Evolutionary conservation across 2,329 filamentous ascomycete genomes (phyloP), one percentile per base, ranked within the genome.

Genomic region (Gnomoniopsis smithogilvyi): DNA sequence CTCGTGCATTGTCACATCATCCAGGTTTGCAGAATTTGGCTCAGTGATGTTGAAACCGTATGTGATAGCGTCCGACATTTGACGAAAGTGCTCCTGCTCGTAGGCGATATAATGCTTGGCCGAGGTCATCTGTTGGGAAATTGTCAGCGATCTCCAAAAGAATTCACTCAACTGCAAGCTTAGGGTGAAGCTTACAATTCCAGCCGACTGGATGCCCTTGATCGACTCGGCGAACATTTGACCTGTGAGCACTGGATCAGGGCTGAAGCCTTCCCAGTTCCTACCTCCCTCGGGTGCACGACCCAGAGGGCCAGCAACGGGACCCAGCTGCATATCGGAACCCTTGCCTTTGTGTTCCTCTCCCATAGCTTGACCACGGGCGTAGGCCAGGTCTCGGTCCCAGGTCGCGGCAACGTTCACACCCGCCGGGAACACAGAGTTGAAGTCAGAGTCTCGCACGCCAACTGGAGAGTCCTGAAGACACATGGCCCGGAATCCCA

Each of bases 371-470:
- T 82, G 74, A 30, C 88, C 90, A 48, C 89, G 82, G 41, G 78
- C 76, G 66, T 87, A 87, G 54, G 89, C 85, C 43, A 92, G 77
- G 22, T 80, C 73, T 53, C 84, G 82, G 67, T 90, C 87, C 83
- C 87, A 94, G 2, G 89, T 90, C 0, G 89, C 87, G 8, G 87
- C 90, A 11, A 87, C 81, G 57, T 87, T 90, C 61, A 90, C 78
- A 52, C 88, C 90, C 1, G 88, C 84, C 0, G 89, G 83, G 70
- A 92, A 92, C 0, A 84, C 87, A 51, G 86, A 87, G 65, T 83
- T 83, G 66, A 85, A 85, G 69, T 90, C 88, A 63, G 82, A 70
- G 64, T 83, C 80, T 63, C 89, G 80, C 54, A 92, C 75, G 60
- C 89, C 89, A 3, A 90, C 75, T 14, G 89, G 89, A n/a, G 84